Evolutionary conservation across 2,329 filamentous ascomycete genomes (phyloP), one percentile per base, ranked within the genome.

Genomic region (Diaporthe citriasiana): DNA sequence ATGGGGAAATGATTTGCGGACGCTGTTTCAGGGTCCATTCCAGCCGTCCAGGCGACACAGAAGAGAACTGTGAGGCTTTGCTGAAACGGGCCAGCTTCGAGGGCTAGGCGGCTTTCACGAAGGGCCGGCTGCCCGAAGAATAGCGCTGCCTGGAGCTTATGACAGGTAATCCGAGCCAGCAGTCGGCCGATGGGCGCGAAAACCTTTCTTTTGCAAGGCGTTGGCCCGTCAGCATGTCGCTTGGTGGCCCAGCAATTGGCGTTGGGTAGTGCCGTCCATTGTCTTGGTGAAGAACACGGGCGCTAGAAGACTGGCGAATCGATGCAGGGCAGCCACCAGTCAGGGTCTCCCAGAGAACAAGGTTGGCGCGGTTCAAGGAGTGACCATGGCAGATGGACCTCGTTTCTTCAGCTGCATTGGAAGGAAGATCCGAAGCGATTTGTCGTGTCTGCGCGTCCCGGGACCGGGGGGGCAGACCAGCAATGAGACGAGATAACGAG

Each of bases 291-390:
- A 35, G 22, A 30, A 38, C n/a, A 68, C 70, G 70, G 73, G 70
- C 73, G 70, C 73, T 74, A 74, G 73, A 74, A 57, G 42, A 56
- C 35, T 68, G 55, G 57, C 60, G 70, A 59, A 69, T 69, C 8
- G 45, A 50, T 38, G 60, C 55, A 59, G 45, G 60, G 60, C 70
- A 73, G 53, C 50, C 73, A 57, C 42, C 69, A 45, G 38, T 73
- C 71, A 75, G 73, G 73, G 73, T 75, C 71, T 35, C 73, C 53
- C 60, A 13, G 45, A 12, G 47, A 53, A 71, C 72, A 74, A 74
- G 74, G 72, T 71, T 75, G 74, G 74, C 72, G 71, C 74, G 74
- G 74, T 51, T 56, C 74, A 75, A 33, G 40, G 17, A 65, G 45
- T 59, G 71, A 60, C 53, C 47, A 57, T 53, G 47, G 63, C 47